Evolutionary conservation across 169 alveolate species (phyloP), one percentile per base, ranked within the genome.

Genomic region (Cryptosporidium ryanae): DNA sequence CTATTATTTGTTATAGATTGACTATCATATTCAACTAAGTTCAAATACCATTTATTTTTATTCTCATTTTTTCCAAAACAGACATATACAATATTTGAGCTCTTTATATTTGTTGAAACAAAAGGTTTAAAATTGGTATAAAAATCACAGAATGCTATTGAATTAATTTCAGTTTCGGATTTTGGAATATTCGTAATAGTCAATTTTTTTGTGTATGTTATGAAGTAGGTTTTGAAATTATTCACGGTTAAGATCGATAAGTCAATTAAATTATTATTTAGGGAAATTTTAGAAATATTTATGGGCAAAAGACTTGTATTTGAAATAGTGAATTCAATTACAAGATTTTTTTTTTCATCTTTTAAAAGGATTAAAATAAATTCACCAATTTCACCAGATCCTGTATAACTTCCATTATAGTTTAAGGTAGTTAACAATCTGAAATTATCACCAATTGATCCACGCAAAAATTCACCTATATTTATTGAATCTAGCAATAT

Each of bases 21-120:
- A 48, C 52, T 68, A 21, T 68, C 83, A n/a, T 29, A n/a, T 31
- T 68, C 66, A 15, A 68, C 17, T 50, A 68, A 29, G 38, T 68
- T 55, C 6, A 68, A n/a, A 48, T 1, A 31, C 27, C 54, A 21
- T 15, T 52, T 68, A 5, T 27, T 34, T 18, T 59, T 52, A 50
- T 29, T 29, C 21, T 50, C 34, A 13, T 68, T 46, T 31, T 50
- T 31, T 23, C 55, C 43, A 38, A 66, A 50, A 0, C 83, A 64
- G 6, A 49, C 32, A 31, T 68, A 68, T 13, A 68, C 25, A 52
- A 68, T 54, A 55, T 25, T 52, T 52, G 66, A 32, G 1, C 52
- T 46, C 21, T 31, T 46, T 23, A n/a, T 13, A 32, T 27, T 31
- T 2, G 23, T 13, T 17, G 83, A 31, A 10, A 68, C 43, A 52